Evolutionary conservation across 2,329 filamentous ascomycete species (phyloP).

Genomic region (Penicillium sp.): DNA sequence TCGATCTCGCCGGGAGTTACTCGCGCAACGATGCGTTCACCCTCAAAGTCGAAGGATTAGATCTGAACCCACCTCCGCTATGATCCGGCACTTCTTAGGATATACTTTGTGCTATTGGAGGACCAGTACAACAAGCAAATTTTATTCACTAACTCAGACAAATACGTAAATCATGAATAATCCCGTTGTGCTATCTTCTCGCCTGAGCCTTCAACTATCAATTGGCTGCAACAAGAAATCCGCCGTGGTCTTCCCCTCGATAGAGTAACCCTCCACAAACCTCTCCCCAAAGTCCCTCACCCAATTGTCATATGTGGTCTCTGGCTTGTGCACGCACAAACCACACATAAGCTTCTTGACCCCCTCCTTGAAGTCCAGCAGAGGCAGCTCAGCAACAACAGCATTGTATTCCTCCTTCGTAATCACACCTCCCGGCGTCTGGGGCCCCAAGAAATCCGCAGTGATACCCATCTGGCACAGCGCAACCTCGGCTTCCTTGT

Average conservation of each 20-base stretch:
- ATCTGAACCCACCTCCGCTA: constrained; percentile 63
- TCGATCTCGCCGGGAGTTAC: constrained; percentile 86
- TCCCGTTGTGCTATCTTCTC: not conserved
- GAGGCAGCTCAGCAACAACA: constrained; percentile 2
- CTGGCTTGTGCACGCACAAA: constrained; percentile 6
- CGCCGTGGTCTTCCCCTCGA: not conserved
- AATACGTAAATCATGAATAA: not conserved
- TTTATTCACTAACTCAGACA: not conserved
- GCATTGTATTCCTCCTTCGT: not conserved
- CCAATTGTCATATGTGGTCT: constrained; percentile 12
- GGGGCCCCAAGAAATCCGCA: constrained; percentile 7
- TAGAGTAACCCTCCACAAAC: not conserved
- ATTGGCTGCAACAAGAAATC: not conserved
- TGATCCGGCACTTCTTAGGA: constrained; percentile 1
- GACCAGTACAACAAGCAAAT: not conserved
- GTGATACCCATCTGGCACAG: constrained; percentile 2
- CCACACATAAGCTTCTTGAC: constrained; percentile 6
- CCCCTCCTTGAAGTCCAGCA: not conserved
- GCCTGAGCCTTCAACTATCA: not conserved
- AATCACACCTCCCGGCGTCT: not conserved
- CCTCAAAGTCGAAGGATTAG: constrained; percentile 63
- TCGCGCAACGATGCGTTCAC: constrained; percentile 72
- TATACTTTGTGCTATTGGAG: not conserved
- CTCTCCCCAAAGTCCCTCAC: constrained; percentile 1
- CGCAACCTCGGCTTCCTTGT: not conserved